These are phyloP conservation scores for Colletotrichum tabaci DNA, from an alignment of 2,329 filamentous ascomycete genomes.

Conservation along the genomic window DNA sequence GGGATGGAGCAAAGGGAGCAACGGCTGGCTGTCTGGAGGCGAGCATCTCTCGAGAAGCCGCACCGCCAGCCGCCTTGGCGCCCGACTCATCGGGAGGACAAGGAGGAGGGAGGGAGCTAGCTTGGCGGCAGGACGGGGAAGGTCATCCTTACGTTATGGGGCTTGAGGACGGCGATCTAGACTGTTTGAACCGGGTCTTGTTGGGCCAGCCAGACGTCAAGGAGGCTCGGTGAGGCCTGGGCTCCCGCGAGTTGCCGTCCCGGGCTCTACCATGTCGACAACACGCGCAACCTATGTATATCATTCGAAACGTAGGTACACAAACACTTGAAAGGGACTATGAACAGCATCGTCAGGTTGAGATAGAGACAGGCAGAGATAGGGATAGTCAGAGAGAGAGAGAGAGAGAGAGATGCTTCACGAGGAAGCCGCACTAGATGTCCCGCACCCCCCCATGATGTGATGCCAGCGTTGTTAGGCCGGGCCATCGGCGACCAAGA, in stretches of 20 bases:
- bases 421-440: slow-evolving; percentile 22
- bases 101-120: slow-evolving; percentile 16
- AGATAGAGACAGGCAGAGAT: no score
- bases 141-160: slow-evolving; percentile 21
- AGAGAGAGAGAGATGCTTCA: not conserved
- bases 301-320: not conserved
- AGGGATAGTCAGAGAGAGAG: not conserved
- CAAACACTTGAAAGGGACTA: not conserved
- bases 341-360: no score
- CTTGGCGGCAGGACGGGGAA: slow-evolving; percentile 26
- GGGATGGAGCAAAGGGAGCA: not conserved
- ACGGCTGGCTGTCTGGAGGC: slow-evolving; percentile 37
- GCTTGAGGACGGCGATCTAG: slow-evolving; percentile 22
- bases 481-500: slow-evolving; percentile 27
- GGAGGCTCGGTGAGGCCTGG: not conserved
- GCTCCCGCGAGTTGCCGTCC: not conserved
- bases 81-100: slow-evolving; percentile 31
- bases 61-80: slow-evolving; percentile 42
- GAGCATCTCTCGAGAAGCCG: slow-evolving; percentile 33
- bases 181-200: not conserved
- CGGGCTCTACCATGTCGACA: slow-evolving; percentile 5
- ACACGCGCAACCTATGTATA: not conserved
- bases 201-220: not conserved
- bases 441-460: slow-evolving; percentile 6
- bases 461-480: slow-evolving; percentile 21